Conservation (phyloP, 179 eudicot species). For the Pouteria campechiana region DNA sequence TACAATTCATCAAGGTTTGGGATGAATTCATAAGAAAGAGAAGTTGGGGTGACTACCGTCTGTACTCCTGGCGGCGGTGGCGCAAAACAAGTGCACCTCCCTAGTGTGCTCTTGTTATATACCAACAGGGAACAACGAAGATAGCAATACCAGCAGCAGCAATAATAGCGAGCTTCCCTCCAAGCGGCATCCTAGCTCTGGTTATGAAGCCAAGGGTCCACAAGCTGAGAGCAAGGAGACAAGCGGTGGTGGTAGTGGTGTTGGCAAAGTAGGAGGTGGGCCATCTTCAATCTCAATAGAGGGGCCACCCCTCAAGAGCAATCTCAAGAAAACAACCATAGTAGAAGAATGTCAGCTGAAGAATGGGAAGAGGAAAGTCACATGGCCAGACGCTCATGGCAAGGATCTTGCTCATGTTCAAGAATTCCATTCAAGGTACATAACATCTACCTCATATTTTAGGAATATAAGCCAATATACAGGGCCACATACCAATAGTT, state of each 20-base stretch:
- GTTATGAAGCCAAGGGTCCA: conserved; percentile 2
- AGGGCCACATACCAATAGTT: too few species aligned
- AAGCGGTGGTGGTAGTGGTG: not conserved
- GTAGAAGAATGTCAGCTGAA: not conserved
- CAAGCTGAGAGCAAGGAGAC: not conserved
- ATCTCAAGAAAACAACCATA: conserved; percentile 14
- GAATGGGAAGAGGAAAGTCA: conserved; percentile 16
- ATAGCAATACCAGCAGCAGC: not conserved
- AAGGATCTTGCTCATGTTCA: conserved; percentile 33
- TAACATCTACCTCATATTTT: too few species aligned
- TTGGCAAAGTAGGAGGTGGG: conserved; percentile 3
- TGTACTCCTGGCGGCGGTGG: conserved; percentile 15
- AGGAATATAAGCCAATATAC: too few species aligned
- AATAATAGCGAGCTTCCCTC: not conserved
- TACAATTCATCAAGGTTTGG: too few species aligned
- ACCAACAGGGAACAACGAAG: conserved; percentile 7
- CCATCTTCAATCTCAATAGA: conserved; percentile 2
- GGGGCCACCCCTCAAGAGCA: conserved; percentile 26
- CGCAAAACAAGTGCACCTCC: conserved; percentile 17
- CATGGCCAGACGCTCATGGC: conserved; percentile 32
- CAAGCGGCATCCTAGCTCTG: not conserved
- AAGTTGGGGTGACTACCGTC: too few species aligned
- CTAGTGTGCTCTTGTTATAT: conserved; percentile 22
- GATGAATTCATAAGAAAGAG: too few species aligned
- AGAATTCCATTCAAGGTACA: conserved; percentile 28